Conservation (phyloP, 768 basidiomycete genomes). For the Gyrodon lividus region DNA sequence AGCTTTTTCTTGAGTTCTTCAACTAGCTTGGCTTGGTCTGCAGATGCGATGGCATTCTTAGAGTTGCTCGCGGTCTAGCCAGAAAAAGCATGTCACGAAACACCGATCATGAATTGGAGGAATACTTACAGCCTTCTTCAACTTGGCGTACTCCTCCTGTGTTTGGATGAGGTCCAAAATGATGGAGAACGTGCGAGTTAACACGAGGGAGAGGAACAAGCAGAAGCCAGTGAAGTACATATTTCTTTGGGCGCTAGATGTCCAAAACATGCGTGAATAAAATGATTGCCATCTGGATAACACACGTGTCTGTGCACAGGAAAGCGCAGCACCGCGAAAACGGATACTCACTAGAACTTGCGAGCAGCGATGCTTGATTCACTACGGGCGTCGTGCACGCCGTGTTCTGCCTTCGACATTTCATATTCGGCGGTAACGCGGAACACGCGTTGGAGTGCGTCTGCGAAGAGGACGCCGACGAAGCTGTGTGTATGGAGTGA, state of each 20-base stretch:
- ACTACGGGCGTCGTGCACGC: slow-evolving; percentile 59
- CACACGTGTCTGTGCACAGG: neutral
- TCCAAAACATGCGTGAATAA: neutral
- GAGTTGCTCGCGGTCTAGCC: slow-evolving; percentile 36
- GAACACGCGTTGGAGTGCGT: slow-evolving; percentile 93
- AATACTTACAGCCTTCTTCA: slow-evolving; percentile 59
- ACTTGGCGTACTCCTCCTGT: slow-evolving; percentile 82
- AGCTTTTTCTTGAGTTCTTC: slow-evolving; percentile 69
- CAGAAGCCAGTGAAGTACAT: slow-evolving; percentile 92
- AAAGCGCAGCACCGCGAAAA: neutral
- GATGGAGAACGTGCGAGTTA: slow-evolving; percentile 91
- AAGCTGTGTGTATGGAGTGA: slow-evolving; percentile 47
- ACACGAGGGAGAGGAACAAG: slow-evolving; percentile 92
- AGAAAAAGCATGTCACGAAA: neutral
- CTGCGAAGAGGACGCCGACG: slow-evolving; percentile 82
- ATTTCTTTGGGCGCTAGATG: slow-evolving; percentile 76
- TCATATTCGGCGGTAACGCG: slow-evolving; percentile 73
- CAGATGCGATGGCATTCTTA: slow-evolving; percentile 22
- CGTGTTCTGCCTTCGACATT: slow-evolving; percentile 54
- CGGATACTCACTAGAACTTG: slow-evolving; percentile 79
- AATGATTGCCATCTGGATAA: neutral
- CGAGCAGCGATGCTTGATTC: slow-evolving; percentile 90
- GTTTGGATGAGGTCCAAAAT: slow-evolving; percentile 87
- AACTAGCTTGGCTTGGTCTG: slow-evolving; percentile 42
- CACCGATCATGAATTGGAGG: neutral